Base-by-base conservation (phyloP, 2,329 filamentous ascomycete species). In the Phialophora macrospora region DNA sequence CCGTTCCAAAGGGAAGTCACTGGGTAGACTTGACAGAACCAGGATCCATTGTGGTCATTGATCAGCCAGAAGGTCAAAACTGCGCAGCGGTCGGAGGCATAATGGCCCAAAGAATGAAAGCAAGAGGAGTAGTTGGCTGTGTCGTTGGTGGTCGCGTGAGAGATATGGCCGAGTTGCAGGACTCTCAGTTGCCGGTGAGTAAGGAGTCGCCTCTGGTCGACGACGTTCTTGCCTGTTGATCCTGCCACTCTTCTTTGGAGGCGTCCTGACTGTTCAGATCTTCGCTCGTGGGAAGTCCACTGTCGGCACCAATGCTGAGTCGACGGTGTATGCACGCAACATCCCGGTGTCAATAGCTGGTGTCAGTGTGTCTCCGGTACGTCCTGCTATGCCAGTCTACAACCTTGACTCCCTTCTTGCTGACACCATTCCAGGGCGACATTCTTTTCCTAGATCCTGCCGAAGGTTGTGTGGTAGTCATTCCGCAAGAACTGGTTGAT, bases 81-180 rank as follows among this genome's bases (percentile, higher is more conserved):
- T 91, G 90, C 76, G 90, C 90, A 5, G 83, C 91, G 7, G 83
- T 91, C 5, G 90, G 90, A n/a, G 90, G 90, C 20, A 91, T 93
- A 69, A 90, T 92, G 84, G 90, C 88, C 4, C 80, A 85, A 32
- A 82, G 90, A 22, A 90, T 92, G 84, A 86, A 87, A 72, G 75
- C 83, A 14, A 80, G 88, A 11, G 84, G 85, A 14, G 85, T 85
- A 20, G 80, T 81, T 70, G 89, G 83, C 2, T 83, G 89, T 11
- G 78, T 92, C n/a, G 87, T 91, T 7, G 83, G 87, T 70, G 90
- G 90, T 0, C 80, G 90, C 46, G 85, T 89, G 5, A 82, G 90
- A 67, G 90, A 93, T 78, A 72, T 92, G 20, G 79, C 77, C 17
- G 87, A 90, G 73, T 54, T 91, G 65, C 80, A 78, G 62, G 81